Conservation (phyloP, 106 monocot species). For the Dioscorea alata region DNA sequence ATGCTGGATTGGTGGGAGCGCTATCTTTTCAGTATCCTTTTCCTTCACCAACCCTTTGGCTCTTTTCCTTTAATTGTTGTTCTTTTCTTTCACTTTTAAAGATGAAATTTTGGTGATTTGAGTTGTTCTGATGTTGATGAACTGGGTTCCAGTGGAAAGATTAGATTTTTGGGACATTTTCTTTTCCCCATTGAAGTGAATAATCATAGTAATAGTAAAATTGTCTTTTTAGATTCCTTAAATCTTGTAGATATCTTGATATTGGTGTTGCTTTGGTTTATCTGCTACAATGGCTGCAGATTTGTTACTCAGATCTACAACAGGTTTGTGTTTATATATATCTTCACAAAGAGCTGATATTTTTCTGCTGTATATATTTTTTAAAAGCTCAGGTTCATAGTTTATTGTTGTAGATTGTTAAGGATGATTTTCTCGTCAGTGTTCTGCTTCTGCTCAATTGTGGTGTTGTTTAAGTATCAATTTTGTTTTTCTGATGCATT, state of each 20-base stretch:
- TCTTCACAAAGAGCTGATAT: not conserved
- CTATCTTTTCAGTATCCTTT: conserved; percentile 4
- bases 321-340: conserved; percentile 15
- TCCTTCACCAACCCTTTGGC: not conserved
- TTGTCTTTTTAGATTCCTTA: not conserved
- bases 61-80: not conserved
- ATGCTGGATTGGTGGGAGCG: conserved; percentile 1
- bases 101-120: not conserved
- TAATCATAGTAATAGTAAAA: too few species aligned
- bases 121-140: not conserved
- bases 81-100: not conserved
- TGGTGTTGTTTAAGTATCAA: too few species aligned
- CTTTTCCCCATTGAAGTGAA: too few species aligned
- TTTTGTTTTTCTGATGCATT: too few species aligned
- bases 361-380: too few species aligned
- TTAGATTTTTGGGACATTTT: too few species aligned
- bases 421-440: too few species aligned
- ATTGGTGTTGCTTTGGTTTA: conserved; percentile 51
- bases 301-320: conserved; percentile 24
- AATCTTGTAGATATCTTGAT: conserved; percentile 37
- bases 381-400: too few species aligned
- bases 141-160: not conserved
- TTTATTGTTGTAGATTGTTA: too few species aligned
- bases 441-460: too few species aligned
- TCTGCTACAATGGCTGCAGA: conserved; percentile 37